phyloP scores from a whole-genome alignment of 1,139 yeast genomes.

The Hemisphaericaspora lyxosophila region DNA sequence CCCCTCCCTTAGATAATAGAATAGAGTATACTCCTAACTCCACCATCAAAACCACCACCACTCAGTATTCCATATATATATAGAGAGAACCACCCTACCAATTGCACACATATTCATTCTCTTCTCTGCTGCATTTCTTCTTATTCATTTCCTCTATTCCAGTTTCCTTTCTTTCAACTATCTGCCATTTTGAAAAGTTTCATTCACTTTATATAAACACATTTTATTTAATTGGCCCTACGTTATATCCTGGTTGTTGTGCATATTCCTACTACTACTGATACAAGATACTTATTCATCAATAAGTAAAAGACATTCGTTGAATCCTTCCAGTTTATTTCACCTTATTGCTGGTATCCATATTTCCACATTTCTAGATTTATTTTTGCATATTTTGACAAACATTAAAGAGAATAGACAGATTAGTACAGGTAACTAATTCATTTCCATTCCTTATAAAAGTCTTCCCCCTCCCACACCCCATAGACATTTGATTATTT shows the following conservation, averaged over 20 bases:
- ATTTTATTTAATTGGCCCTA: too few species aligned
- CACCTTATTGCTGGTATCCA: too few species aligned
- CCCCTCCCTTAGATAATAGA: too few species aligned
- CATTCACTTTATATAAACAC: not conserved
- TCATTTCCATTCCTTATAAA: constrained; percentile 1
- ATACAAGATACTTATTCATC: too few species aligned
- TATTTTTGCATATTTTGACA: not conserved
- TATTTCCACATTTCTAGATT: not conserved
- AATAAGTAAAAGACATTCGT: not conserved
- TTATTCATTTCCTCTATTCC: not conserved
- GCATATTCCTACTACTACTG: too few species aligned
- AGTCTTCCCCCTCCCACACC: not conserved
- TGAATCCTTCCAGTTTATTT: not conserved
- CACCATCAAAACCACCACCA: not conserved
- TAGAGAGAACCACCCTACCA: too few species aligned
- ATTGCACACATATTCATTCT: not conserved
- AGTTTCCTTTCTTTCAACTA: not conserved
- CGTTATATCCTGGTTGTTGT: too few species aligned
- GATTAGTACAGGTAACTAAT: constrained; percentile 1
- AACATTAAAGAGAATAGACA: not conserved
- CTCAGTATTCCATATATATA: too few species aligned
- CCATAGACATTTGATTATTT: not conserved
- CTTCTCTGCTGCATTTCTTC: not conserved
- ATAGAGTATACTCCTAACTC: too few species aligned
- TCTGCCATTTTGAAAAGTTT: not conserved